Percentiles rank a stretch among this genome's conserved stretches.
Conservation (phyloP, 1,284 basidiomycete species). For the Microbotryomycetes sp. region DNA sequence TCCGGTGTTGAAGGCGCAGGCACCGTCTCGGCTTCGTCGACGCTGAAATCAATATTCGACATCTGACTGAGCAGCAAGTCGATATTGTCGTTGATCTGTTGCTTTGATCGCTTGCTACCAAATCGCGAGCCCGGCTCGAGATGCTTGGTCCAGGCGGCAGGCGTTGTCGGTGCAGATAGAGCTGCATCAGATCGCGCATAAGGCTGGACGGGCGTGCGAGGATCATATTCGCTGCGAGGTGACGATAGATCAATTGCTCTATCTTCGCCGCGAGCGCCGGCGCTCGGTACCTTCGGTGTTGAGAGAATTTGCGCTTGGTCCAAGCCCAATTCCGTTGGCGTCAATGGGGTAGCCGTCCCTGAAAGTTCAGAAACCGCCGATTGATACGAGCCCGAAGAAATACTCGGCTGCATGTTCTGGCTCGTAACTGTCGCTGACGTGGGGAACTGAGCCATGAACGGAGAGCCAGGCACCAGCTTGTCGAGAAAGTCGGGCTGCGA, state of each 20-base stretch:
- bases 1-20: neutral
- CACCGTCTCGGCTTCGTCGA: conserved; percentile 7
- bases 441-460: neutral
- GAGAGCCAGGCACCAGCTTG: neutral
- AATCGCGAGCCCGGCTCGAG: neutral
- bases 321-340: neutral
- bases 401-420: neutral
- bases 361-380: neutral
- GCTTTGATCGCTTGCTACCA: conserved; percentile 4
- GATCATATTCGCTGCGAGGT: conserved; percentile 12
- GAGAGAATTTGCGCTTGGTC: neutral
- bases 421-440: neutral
- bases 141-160: conserved; percentile 14
- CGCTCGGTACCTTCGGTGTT: neutral
- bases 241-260: conserved; percentile 2
- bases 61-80: conserved; percentile 26
- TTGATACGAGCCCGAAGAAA: neutral
- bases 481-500: neutral
- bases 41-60: conserved; percentile 24
- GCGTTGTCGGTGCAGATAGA: conserved; percentile 27
- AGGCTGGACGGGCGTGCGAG: conserved; percentile 8
- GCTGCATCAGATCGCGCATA: conserved; percentile 1
- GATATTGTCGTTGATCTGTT: conserved; percentile 18
- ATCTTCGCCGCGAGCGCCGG: neutral
- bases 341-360: neutral